Evolutionary conservation across 2,329 filamentous ascomycete species (phyloP), one percentile per base, ranked within the genome.

Genomic region (Alternaria hordeiaustralica): DNA sequence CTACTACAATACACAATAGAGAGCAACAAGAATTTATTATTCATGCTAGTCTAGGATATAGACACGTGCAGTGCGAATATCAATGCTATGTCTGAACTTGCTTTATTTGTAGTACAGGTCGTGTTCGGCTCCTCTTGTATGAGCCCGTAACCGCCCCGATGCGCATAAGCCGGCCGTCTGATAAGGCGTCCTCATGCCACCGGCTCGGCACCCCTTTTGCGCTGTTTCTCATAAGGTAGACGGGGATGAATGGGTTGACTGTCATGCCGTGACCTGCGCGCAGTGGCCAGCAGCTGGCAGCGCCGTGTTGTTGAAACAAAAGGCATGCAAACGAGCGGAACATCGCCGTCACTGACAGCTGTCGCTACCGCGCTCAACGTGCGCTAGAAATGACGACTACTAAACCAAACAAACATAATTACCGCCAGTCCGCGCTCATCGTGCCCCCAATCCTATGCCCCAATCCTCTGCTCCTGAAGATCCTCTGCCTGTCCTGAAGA

Each of bases 301-400:
- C 36, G 7, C 45, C 49, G 13, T 30, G 53, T 49, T 25, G 50
- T 68, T 63, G 66, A 69, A 69, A 71, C 69, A 61, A 63, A 36
- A 63, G 58, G 62, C 64, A 55, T 55, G 58, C 54, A 64, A 68
- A 68, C 65, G 56, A 46, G 60, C 62, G 66, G 60, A 49, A 41
- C 12, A 55, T 28, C 43, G 55, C 55, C 55, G 55, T 62, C 55
- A 63, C 45, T 47, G 64, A 60, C 61, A 61, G 44, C 49, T 45
- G 47, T 43, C 44, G 28, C 60, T 21, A 58, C 55, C 41, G 44
- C 58, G 18, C 21, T 15, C 15, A 41, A n/a, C 25, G 53, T 51
- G 51, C 60, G 21, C 25, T 30, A 21, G 18, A 28, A 28, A 25
- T 18, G 43, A 23, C 23, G 12, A 33, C 60, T 60, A 41, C 50